phyloP scores from a whole-genome alignment of 2,329 filamentous ascomycete species.

The Byssoonygena ceratinophila region DNA sequence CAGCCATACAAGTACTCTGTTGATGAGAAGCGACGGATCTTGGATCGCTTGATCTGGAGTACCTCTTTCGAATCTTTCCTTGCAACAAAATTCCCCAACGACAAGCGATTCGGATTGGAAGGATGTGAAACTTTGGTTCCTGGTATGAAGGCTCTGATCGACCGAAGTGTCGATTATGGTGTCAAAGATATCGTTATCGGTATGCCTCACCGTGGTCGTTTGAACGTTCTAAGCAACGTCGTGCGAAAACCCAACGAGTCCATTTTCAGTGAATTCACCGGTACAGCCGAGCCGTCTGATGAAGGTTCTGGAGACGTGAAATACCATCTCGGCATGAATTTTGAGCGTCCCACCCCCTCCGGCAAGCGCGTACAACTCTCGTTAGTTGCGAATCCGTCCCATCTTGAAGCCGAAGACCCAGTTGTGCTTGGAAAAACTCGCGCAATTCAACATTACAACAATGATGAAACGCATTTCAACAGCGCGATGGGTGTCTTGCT shows the following conservation, averaged over 20 bases:
- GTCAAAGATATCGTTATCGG: constrained; percentile 99
- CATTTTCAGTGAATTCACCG: constrained; percentile 97
- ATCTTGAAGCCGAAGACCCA: constrained; percentile 95
- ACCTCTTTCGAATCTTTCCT: constrained; percentile 95
- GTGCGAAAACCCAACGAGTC: constrained; percentile 99
- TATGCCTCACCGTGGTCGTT: constrained; percentile 96
- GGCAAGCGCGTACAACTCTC: constrained; percentile 99
- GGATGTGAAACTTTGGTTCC: constrained; percentile 94
- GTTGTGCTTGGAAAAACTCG: constrained; percentile 96
- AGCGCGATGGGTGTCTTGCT: constrained; percentile 92
- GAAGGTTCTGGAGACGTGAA: constrained; percentile 98
- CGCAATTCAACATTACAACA: constrained; percentile 98
- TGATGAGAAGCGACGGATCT: constrained; percentile 94
- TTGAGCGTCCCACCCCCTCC: constrained; percentile 93
- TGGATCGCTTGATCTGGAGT: constrained; percentile 96
- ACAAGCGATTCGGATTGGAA: constrained; percentile 98
- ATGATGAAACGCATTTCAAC: constrained; percentile 78
- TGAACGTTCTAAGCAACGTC: constrained; percentile 96
- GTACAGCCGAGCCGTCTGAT: constrained; percentile 74
- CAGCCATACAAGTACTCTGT: constrained; percentile 94
- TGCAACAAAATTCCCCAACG: constrained; percentile 96
- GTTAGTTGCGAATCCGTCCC: constrained; percentile 93
- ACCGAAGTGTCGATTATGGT: constrained; percentile 94
- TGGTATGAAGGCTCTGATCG: constrained; percentile 98
- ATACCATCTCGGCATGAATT: constrained; percentile 99